Evolutionary conservation across 164 flowering plant species (phyloP).

Genomic region (Akebia trifoliata): DNA sequence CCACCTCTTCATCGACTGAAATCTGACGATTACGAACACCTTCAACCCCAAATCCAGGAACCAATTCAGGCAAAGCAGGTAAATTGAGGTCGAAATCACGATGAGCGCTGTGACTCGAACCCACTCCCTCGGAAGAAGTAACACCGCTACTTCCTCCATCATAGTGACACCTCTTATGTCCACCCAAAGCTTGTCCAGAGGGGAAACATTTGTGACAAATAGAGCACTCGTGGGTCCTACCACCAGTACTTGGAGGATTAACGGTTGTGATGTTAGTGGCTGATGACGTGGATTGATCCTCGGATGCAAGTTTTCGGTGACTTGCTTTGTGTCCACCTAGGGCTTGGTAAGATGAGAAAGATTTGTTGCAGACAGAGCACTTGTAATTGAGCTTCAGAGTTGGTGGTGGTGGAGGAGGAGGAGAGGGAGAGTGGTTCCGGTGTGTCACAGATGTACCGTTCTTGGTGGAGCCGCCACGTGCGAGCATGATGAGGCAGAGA

Average conservation of each 20-base stretch:
- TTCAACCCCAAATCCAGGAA: slow-evolving; percentile 10
- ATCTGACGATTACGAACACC: neutral
- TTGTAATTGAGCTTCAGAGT: slow-evolving; percentile 24
- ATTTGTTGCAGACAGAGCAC: slow-evolving; percentile 64
- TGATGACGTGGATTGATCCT: slow-evolving; percentile 12
- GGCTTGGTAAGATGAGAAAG: slow-evolving; percentile 76
- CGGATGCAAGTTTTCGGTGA: slow-evolving; percentile 48
- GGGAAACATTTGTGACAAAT: slow-evolving; percentile 50
- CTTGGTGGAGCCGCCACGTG: slow-evolving; percentile 27
- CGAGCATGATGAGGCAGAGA: slow-evolving; percentile 60
- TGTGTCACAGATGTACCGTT: neutral
- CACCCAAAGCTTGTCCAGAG: slow-evolving; percentile 69
- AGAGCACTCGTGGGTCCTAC: slow-evolving; percentile 45
- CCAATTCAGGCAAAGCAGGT: slow-evolving; percentile 51
- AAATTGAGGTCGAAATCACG: slow-evolving; percentile 60
- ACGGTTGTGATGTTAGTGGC: slow-evolving; percentile 8
- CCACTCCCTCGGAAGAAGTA: slow-evolving; percentile 18
- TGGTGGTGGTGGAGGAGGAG: slow-evolving; percentile 20
- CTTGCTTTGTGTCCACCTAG: slow-evolving; percentile 92
- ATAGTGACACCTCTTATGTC: slow-evolving; percentile 66
- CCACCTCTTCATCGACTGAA: slow-evolving; percentile 37
- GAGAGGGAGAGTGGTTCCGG: slow-evolving; percentile 4
- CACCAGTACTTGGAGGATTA: slow-evolving; percentile 8
- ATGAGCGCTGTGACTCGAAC: slow-evolving; percentile 18
- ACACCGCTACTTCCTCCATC: slow-evolving; percentile 32